phyloP scores from a whole-genome alignment of 192 early-diverging fungal species.

The Piromyces sp. region DNA sequence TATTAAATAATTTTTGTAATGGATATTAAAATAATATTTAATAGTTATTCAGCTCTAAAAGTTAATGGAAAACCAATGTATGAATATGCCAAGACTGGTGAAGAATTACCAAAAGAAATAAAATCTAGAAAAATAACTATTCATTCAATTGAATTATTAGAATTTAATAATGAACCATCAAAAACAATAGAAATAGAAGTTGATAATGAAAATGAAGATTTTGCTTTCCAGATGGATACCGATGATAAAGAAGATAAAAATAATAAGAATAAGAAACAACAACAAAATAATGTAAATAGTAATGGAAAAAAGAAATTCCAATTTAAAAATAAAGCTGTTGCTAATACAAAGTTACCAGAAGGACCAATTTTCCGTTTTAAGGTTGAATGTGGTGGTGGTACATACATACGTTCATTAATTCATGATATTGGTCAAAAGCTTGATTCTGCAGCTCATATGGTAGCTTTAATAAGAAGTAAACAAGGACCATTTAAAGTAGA shows the following conservation, averaged over 20 bases:
- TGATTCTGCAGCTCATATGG: constrained; percentile 41
- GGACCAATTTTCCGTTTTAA: constrained; percentile 28
- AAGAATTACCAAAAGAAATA: not conserved
- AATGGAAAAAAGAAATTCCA: not conserved
- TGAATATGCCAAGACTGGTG: constrained; percentile 44
- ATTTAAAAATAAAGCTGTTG: not conserved
- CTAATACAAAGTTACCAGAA: not conserved
- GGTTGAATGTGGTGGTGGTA: constrained; percentile 47
- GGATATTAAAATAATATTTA: not conserved
- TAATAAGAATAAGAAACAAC: not conserved
- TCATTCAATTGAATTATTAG: not conserved
- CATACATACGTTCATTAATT: constrained; percentile 56
- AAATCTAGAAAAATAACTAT: not conserved
- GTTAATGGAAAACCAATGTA: constrained; percentile 53
- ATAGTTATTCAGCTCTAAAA: constrained; percentile 34
- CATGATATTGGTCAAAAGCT: constrained; percentile 37
- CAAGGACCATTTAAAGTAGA: constrained; percentile 33
- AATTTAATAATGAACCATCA: not conserved
- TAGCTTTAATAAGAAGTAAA: constrained; percentile 32
- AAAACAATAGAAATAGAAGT: not conserved
- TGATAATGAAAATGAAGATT: not conserved
- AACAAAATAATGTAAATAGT: not conserved
- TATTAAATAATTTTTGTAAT: not conserved
- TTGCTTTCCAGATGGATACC: not conserved
- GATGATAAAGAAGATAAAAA: not conserved